Conservation (phyloP, 2,329 filamentous ascomycete genomes). For the Paraphoma chrysanthemicola region DNA sequence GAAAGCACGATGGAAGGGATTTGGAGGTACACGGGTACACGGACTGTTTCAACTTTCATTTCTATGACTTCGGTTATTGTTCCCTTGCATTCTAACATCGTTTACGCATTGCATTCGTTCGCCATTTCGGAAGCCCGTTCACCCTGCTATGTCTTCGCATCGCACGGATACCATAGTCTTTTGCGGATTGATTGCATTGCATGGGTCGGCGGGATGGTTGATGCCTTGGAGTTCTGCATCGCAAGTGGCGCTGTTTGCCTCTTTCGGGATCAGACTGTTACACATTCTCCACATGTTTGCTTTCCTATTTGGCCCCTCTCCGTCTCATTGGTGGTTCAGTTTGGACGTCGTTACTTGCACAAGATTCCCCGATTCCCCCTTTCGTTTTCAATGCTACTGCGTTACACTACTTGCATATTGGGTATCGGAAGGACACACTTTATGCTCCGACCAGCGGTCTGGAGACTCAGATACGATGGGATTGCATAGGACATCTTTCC, state of each 20-base stretch:
- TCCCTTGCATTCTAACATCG: constrained; percentile 10
- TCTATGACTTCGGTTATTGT: constrained; percentile 13
- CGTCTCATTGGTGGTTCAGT: constrained; percentile 26
- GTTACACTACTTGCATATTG: constrained; percentile 23
- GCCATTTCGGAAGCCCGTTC: constrained; percentile 26
- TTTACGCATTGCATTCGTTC: constrained; percentile 28
- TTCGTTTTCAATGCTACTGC: constrained; percentile 10
- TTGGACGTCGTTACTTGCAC: constrained; percentile 27
- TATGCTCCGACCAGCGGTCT: constrained; percentile 10
- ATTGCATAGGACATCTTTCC: constrained; percentile 18
- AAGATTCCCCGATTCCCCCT: constrained; percentile 35
- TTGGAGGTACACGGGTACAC: constrained; percentile 9
- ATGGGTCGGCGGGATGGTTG: constrained; percentile 33
- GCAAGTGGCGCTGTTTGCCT: constrained; percentile 21
- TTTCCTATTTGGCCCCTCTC: constrained; percentile 5
- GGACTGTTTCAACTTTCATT: constrained; percentile 14
- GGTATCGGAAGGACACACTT: constrained; percentile 19
- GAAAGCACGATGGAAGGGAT: constrained; percentile 20
- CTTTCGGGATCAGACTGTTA: constrained; percentile 18
- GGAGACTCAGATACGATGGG: constrained; percentile 14
- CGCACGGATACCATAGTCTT: constrained; percentile 21
- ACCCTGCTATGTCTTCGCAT: constrained; percentile 23
- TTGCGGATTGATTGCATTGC: constrained; percentile 35
- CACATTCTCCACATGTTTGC: constrained; percentile 4
- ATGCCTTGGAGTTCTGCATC: constrained; percentile 27